Evolutionary conservation across 352 stramenopile species (phyloP), one percentile per base, ranked within the genome.

Genomic region (Globisporangium abappressorium): DNA sequence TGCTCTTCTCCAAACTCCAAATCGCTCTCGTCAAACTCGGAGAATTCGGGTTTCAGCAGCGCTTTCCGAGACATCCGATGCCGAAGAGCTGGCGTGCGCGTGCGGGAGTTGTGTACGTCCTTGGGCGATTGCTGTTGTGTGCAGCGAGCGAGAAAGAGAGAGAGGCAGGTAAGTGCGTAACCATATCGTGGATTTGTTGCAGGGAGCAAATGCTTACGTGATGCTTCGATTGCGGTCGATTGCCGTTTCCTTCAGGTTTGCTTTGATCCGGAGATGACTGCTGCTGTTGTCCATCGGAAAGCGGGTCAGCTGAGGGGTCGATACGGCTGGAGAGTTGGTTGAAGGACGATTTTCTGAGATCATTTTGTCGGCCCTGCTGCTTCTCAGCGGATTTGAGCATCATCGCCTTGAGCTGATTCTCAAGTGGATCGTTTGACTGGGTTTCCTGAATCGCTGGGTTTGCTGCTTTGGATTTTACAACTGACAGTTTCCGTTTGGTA

Each of bases 81-180:
- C 1, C 53, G 72, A 59, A 41, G 70, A 18, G 73, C 77, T 59
- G 76, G 76, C 22, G 79, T 87, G 30, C 79, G 74, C 46, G 75
- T 74, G 26, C 76, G 74, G 15, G 76, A 24, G 14, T 62, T 76
- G 14, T 78, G 76, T 2, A 79, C 51, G 5, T 80, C 54, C 38
- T 78, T 81, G 2, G 76, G 68, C 18, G 65, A 33, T 46, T 71
- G 64, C 22, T 78, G 55, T 75, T 81, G 62, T 51, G 8, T 36
- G 1, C 28, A 26, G 57, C 47, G 18, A 47, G 41, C 41, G 53
- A 5, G 18, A 8, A 38, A 54, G 22, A 34, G 5, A 33, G 56
- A n/a, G 22, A 49, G 5, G 8, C 28, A 14, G 55, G 22, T 18
- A n/a, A n/a, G 4, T 15, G 24, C 12, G 11, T 7, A 36, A 20